phyloP scores from a whole-genome alignment of 805 yeast genomes.

The Candida insectorum region DNA sequence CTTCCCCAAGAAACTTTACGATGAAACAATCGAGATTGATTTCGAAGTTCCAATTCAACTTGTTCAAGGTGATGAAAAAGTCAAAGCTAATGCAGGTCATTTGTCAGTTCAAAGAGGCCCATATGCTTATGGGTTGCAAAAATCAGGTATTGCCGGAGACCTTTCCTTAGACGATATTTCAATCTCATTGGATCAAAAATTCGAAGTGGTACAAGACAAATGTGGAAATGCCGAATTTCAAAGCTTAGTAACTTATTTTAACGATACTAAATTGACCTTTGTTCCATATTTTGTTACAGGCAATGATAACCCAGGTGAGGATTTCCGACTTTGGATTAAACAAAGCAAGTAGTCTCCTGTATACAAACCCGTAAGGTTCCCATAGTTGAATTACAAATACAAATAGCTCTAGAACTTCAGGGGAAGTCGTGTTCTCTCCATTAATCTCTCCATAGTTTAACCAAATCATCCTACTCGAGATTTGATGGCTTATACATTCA shows the following conservation, averaged over 20 bases:
- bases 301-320: conserved; percentile 18
- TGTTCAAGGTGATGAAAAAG: conserved; percentile 14
- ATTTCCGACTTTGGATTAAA: conserved; percentile 16
- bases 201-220: conserved; percentile 2
- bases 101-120: conserved; percentile 19
- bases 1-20: conserved; percentile 7
- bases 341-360: too few species aligned
- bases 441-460: too few species aligned
- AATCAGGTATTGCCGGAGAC: conserved; percentile 10
- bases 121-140: conserved; percentile 16
- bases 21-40: conserved; percentile 4
- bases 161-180: conserved; percentile 9
- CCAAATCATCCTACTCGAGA: too few species aligned
- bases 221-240: conserved; percentile 9
- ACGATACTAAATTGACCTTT: conserved; percentile 8
- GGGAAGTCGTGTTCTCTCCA: too few species aligned
- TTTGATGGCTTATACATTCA: too few species aligned
- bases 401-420: too few species aligned
- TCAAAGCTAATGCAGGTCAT: conserved; percentile 14
- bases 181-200: conserved; percentile 7
- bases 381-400: too few species aligned
- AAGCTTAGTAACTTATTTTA: conserved; percentile 7
- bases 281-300: conserved; percentile 19
- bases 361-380: too few species aligned
- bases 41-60: conserved; percentile 13